A percentile compares a stretch with the other conserved stretches of the same genome.
phyloP scores from a whole-genome alignment of 192 early-diverging fungal species.

The Coemansia sp. region DNA sequence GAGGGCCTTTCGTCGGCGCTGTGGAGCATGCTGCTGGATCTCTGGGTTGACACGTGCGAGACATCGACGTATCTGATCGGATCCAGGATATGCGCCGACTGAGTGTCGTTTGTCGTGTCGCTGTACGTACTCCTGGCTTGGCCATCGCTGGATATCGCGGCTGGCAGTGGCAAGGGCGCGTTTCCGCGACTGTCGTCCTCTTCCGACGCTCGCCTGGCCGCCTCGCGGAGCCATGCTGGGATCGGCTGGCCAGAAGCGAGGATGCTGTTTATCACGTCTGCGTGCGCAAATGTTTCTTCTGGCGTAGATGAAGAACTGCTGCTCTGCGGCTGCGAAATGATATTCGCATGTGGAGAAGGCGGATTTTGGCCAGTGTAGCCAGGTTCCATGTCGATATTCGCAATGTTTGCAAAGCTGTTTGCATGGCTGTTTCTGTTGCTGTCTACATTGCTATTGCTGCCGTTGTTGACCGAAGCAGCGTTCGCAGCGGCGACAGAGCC shows the following conservation, averaged over 20 bases:
- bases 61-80: constrained; percentile 24
- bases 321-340: constrained; percentile 1
- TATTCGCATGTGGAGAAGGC: too few relatives aligned
- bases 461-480: background rate
- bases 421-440: background rate
- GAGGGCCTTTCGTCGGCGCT: background rate
- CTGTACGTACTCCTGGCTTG: constrained; percentile 12
- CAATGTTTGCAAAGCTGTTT: too few relatives aligned
- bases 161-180: background rate
- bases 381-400: too few relatives aligned
- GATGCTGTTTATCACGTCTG: constrained; percentile 5
- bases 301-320: background rate
- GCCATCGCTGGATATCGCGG: background rate
- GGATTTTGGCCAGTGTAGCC: too few relatives aligned
- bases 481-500: background rate
- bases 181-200: background rate
- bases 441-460: background rate
- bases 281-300: background rate
- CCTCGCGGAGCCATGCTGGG: constrained; percentile 9
- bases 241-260: constrained; percentile 9
- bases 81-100: constrained; percentile 10
- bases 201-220: background rate
- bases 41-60: constrained; percentile 15
- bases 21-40: background rate
- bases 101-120: constrained; percentile 18